Evolutionary conservation across 2,329 filamentous ascomycete genomes (phyloP), one percentile per base, ranked within the genome.

Genomic region (Huntiella savannae): DNA sequence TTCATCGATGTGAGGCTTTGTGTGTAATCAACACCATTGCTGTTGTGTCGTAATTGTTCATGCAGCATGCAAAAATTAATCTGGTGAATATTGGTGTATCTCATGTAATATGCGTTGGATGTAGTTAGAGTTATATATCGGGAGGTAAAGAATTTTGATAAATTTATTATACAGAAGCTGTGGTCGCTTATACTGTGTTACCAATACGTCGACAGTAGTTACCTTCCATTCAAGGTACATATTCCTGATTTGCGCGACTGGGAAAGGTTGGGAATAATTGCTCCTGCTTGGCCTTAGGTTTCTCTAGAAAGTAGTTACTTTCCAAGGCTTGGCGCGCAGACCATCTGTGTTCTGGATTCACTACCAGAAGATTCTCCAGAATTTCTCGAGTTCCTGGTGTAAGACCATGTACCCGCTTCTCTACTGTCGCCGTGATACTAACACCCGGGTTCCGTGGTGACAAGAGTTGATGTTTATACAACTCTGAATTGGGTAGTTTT

Each of bases 191-290:
- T 28, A 7, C 3, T 28, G 22, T 28, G 22, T 28, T 28, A 28
- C 22, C 8, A 28, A 10, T 28, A 28, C 22, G 2, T 28, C 22
- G 8, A 28, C 22, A 28, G 22, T 3, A 28, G 22, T 28, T 28
- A 28, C 22, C 22, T 28, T 28, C 7, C 22, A 28, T 28, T 28
- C 22, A 28, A 13, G 40, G 40, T 8, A 43, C 40, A 68, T 78
- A 80, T 67, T 98, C 91, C 66, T 91, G 82, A 1, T 86, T 85
- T 0, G 91, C 91, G 61, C 93, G 95, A 55, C 82, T 91, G 0
- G 91, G 91, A 59, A 96, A 98, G 0, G 91, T 96, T 2, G 91
- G 91, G 58, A 98, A 96, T 78, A 98, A 80, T 55, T 80, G 81
- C 58, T 84, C 81, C 5, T 80, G 77, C 63, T 96, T 96, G 1